Base-by-base conservation (phyloP, 495 filamentous ascomycete genomes). In the Hapsidospora chrysogenum region DNA sequence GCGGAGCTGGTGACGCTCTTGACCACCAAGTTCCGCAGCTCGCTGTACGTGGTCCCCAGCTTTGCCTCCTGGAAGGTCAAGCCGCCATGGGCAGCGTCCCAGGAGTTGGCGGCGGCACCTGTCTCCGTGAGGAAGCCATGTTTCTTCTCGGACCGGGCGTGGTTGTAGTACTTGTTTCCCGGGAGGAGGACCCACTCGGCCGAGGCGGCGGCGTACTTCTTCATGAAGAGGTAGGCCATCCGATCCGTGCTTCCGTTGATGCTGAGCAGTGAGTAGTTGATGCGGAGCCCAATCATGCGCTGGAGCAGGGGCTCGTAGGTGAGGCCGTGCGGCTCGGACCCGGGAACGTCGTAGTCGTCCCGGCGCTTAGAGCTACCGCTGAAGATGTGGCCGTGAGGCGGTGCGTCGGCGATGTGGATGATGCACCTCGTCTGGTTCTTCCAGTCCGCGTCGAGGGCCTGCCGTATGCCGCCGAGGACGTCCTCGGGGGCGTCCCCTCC, bases 351-450 rank as follows among this genome's bases (percentile, higher is more conserved):
- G 20, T 54, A 59, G 7, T 9, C 9, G 33, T 58, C 51, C 0
- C 13, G 0, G n/a, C n/a, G n/a, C n/a, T n/a, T n/a, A n/a, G n/a
- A n/a, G 0, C 13, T 3, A 3, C 33, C 17, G 23, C 7, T 1
- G 0, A 37, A 0, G 31, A 49, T 33, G 19, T 57, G 35, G 18
- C 53, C 51, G 36, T 59, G 56, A 2, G 52, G 35, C 32, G 53
- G 53, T 2, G 52, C 48, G 37, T 59, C 56, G 16, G 41, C 39
- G 29, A 59, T 59, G 39, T 59, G 56, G 38, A 59, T 47, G 25
- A 59, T 51, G 32, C 50, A 52, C 4, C 54, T 46, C 13, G 56
- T 57, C 15, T 51, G 44, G 2, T 59, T 47, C 10, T 32, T 33
- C 56, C 56, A 59, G 1, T 46, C 37, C 0, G 42, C 43, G 20